Conservation (phyloP, 805 yeast genomes). For the Sugiyamaella smithiae region DNA sequence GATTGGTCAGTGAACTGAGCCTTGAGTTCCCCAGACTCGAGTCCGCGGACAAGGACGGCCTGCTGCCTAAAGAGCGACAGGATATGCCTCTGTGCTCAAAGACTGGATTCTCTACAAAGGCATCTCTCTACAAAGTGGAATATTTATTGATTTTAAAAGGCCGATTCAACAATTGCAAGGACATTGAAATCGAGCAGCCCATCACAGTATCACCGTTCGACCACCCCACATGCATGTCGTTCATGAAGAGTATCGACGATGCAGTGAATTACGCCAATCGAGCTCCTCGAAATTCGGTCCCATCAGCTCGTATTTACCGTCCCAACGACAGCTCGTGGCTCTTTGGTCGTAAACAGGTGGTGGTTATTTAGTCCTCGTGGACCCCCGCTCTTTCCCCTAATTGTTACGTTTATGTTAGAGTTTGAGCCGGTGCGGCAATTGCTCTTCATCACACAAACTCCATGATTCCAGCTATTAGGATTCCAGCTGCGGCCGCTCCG, state of each 20-base stretch:
- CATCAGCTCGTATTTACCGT: conserved; percentile 3
- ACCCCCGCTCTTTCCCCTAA: no score
- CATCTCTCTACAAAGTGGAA: conserved; percentile 35
- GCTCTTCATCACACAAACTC: no score
- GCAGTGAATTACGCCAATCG: conserved; percentile 32
- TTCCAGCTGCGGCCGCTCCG: conserved; percentile 43
- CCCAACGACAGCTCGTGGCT: conserved; percentile 1
- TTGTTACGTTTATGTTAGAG: no score
- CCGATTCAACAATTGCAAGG: conserved; percentile 37
- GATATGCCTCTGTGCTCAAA: conserved; percentile 36
- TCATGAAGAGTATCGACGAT: conserved; percentile 34
- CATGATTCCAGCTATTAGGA: conserved; percentile 34
- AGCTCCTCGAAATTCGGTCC: conserved; percentile 10
- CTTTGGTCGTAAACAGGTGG: neutral
- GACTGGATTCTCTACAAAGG: conserved; percentile 35
- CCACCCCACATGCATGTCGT: conserved; percentile 33
- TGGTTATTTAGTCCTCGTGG: conserved; percentile 9
- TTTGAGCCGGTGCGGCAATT: no score
- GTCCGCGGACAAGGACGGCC: conserved; percentile 25
- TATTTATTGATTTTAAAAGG: conserved; percentile 35
- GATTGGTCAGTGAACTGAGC: conserved; percentile 27
- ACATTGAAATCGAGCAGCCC: conserved; percentile 35
- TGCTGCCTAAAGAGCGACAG: conserved; percentile 33
- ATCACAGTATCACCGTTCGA: conserved; percentile 38
- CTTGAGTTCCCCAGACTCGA: conserved; percentile 31